These are phyloP conservation scores for Apiotrichum veenhuisii DNA, from an alignment of 1,284 basidiomycete species.

Conservation along the genomic window DNA sequence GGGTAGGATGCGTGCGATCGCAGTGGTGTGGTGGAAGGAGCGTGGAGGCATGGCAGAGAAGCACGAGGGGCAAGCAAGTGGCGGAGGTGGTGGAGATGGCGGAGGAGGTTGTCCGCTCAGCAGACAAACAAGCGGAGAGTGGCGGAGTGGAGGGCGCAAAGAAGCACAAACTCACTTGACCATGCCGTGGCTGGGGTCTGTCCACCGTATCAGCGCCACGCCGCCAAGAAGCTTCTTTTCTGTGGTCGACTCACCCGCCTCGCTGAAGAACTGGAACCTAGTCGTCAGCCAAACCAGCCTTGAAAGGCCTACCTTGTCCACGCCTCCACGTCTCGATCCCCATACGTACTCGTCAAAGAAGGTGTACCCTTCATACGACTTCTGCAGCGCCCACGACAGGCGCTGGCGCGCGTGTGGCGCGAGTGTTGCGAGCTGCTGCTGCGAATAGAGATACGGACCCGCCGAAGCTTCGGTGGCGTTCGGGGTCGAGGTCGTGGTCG, in stretches of 20 bases:
- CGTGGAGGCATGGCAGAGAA: neutral
- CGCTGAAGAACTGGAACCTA: constrained; percentile 38
- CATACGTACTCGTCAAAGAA: constrained; percentile 45
- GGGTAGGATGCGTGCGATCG: neutral
- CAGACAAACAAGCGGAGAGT: too few species aligned
- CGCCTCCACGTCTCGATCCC: neutral
- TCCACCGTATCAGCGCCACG: constrained; percentile 5
- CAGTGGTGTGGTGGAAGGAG: neutral
- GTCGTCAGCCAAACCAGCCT: neutral
- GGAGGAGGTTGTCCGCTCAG: too few species aligned
- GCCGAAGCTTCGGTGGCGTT: neutral
- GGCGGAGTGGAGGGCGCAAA: too few species aligned
- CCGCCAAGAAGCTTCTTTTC: too few species aligned
- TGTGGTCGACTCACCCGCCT: constrained; percentile 32
- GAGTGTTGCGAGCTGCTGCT: neutral
- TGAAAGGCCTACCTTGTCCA: neutral
- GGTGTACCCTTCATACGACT: constrained; percentile 36
- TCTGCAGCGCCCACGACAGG: constrained; percentile 28
- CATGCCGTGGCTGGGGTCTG: constrained; percentile 40
- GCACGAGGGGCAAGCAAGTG: too few species aligned
- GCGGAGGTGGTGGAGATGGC: too few species aligned
- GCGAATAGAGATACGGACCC: too few species aligned
- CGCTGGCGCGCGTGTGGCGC: neutral
- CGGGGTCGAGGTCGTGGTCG: neutral
- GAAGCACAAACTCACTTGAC: constrained; percentile 27